A percentile compares a stretch with the other conserved stretches of the same genome.
These are phyloP conservation scores for Boletus sp. DNA, from an alignment of 768 basidiomycete species.

Conservation along the genomic window DNA sequence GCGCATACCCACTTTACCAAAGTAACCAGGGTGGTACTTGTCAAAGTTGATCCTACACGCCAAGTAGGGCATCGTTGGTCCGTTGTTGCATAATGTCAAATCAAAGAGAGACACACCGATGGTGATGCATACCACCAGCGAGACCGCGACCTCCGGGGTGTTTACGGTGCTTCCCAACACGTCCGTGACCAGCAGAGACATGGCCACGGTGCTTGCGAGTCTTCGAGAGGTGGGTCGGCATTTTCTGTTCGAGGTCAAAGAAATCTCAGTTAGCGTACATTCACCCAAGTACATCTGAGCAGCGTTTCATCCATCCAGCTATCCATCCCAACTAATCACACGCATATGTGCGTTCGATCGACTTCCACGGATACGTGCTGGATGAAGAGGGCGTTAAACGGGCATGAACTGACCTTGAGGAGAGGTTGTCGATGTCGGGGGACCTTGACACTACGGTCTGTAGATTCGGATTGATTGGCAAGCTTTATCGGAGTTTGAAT, in stretches of 20 bases:
- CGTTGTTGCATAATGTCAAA: background rate
- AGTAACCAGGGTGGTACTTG: conserved; percentile 99
- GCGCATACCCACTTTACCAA: conserved; percentile 99
- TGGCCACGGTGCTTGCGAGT: conserved; percentile 99
- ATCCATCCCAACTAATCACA: conserved; percentile 32
- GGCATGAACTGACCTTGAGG: conserved; percentile 66
- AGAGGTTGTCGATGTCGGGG: conserved; percentile 45
- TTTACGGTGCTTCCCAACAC: conserved; percentile 99
- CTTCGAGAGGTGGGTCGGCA: conserved; percentile 96
- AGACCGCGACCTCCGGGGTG: conserved; percentile 99
- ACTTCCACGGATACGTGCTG: conserved; percentile 8
- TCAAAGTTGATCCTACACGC: conserved; percentile 85
- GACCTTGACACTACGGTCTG: conserved; percentile 15
- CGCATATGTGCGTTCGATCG: conserved; percentile 18
- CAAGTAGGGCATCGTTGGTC: background rate
- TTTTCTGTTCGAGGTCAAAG: conserved; percentile 42
- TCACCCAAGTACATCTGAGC: conserved; percentile 32
- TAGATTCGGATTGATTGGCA: conserved; percentile 2
- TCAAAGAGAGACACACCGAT: conserved; percentile 62
- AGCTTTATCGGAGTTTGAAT: conserved; percentile 28
- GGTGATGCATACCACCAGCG: conserved; percentile 99
- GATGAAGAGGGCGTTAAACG: conserved; percentile 19
- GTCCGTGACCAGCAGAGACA: conserved; percentile 99
- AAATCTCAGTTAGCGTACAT: conserved; percentile 18
- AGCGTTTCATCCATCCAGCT: conserved; percentile 50